Percentiles rank a stretch among this genome's conserved stretches.
These are phyloP conservation scores for Exophiala aquamarina DNA, from an alignment of 2,329 filamentous ascomycete genomes.

Conservation along the genomic window DNA sequence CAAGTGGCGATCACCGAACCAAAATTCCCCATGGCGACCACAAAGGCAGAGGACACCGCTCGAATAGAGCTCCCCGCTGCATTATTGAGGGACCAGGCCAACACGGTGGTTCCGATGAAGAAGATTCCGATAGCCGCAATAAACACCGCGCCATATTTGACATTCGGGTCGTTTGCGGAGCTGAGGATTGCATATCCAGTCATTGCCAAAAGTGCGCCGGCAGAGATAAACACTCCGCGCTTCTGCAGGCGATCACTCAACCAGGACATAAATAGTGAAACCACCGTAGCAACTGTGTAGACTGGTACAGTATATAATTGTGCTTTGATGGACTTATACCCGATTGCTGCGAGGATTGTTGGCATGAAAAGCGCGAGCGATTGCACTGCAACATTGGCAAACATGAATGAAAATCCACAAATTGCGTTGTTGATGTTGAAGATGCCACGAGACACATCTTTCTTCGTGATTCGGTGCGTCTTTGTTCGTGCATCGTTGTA, in stretches of 20 bases:
- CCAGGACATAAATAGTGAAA: slow-evolving; percentile 1
- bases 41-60: neutral
- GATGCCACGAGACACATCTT: neutral
- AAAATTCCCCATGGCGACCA: neutral
- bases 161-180: neutral
- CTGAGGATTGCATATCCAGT: neutral
- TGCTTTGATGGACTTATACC: slow-evolving; percentile 59
- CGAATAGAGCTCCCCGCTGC: neutral
- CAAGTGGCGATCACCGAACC: slow-evolving; percentile 1
- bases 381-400: neutral
- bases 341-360: slow-evolving; percentile 66
- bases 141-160: slow-evolving; percentile 2
- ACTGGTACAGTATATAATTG: slow-evolving; percentile 74
- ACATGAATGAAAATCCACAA: slow-evolving; percentile 2
- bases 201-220: neutral
- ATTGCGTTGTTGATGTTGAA: neutral
- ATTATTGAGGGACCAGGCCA: slow-evolving; percentile 4
- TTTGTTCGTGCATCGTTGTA: neutral
- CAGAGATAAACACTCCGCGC: slow-evolving; percentile 1
- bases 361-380: slow-evolving; percentile 74
- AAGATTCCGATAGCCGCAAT: slow-evolving; percentile 4
- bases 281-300: slow-evolving; percentile 48
- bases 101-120: neutral
- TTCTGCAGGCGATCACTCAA: neutral
- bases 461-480: no score